phyloP scores from a whole-genome alignment of 331 rosid genomes.

The Dryas integrifolia region DNA sequence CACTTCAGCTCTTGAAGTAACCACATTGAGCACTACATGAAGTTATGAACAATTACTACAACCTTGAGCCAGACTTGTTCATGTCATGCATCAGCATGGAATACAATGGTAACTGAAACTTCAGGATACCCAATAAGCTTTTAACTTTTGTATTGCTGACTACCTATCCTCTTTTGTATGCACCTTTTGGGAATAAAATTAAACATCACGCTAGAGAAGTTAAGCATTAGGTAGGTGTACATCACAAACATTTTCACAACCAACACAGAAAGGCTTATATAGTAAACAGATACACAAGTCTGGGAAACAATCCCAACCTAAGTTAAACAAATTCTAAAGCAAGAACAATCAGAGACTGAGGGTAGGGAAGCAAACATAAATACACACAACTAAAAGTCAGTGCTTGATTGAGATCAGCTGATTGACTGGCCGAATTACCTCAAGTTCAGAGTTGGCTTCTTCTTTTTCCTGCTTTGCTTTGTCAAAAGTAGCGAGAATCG shows the following conservation, averaged over 20 bases:
- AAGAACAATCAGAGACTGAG: conserved; percentile 17
- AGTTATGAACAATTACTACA: neutral
- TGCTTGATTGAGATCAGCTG: conserved; percentile 31
- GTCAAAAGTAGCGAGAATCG: conserved; percentile 63
- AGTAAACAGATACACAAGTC: neutral
- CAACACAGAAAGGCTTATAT: neutral
- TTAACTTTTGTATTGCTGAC: no score
- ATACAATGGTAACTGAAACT: neutral
- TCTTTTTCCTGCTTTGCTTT: conserved; percentile 74
- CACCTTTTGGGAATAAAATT: neutral
- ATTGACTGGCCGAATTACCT: conserved; percentile 35
- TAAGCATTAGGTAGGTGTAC: neutral
- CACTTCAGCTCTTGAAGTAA: neutral
- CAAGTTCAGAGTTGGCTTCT: conserved; percentile 53
- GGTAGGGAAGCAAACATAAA: neutral
- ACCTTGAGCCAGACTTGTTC: neutral
- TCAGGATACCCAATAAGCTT: no score
- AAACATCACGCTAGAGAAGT: neutral
- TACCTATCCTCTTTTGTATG: no score
- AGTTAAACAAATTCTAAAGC: conserved; percentile 4
- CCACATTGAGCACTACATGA: neutral
- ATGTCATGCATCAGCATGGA: neutral
- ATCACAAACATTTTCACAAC: conserved; percentile 19
- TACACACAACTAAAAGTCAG: conserved; percentile 19
- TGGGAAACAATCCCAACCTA: conserved; percentile 5